Conservation (phyloP, 768 basidiomycete species). For the Amanita molliuscula region DNA sequence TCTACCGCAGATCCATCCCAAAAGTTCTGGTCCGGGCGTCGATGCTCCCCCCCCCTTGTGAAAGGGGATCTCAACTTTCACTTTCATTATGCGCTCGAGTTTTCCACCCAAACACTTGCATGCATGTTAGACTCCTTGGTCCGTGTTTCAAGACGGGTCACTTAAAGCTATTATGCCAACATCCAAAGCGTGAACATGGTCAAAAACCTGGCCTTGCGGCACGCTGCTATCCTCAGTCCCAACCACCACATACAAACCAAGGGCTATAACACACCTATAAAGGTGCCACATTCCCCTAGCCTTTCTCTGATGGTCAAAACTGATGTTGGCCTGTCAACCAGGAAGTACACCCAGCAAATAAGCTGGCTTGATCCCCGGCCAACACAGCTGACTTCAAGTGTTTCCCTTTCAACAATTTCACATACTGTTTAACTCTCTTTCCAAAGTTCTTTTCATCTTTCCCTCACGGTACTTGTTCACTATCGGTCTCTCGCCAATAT, state of each 20-base stretch:
- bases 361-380: constrained; percentile 46
- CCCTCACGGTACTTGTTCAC: too few species aligned
- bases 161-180: constrained; percentile 75
- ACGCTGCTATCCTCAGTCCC: too few species aligned
- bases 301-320: constrained; percentile 53
- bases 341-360: constrained; percentile 42
- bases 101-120: constrained; percentile 73
- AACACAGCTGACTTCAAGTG: too few species aligned
- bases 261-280: too few species aligned
- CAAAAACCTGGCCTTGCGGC: too few species aligned
- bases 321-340: constrained; percentile 56
- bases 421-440: constrained; percentile 76
- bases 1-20: constrained; percentile 68
- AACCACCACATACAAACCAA: too few species aligned
- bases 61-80: too few species aligned
- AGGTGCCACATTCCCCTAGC: constrained; percentile 51
- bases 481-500: too few species aligned
- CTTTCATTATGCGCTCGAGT: constrained; percentile 63
- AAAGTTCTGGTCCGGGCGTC: constrained; percentile 67
- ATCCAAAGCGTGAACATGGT: too few species aligned
- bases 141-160: constrained; percentile 80
- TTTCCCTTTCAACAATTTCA: constrained; percentile 78
- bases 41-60: constrained; percentile 67
- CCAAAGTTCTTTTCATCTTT: too few species aligned
- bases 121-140: constrained; percentile 82